Evolutionary conservation across 371 early-diverging fungal genomes (phyloP).

Genomic region (Mortierella sp.): DNA sequence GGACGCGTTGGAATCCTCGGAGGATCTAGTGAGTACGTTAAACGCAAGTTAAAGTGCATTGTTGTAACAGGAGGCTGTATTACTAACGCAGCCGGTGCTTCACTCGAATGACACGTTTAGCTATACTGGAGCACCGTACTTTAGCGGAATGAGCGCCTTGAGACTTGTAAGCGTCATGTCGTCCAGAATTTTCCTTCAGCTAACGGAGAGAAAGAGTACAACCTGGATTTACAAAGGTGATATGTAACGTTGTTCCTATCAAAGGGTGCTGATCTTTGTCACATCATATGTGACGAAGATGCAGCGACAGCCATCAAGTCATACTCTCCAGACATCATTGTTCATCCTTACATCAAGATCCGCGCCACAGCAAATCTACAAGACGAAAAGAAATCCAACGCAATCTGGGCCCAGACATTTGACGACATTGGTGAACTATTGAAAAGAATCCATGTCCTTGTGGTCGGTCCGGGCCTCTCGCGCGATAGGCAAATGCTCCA

Average conservation of each 20-base stretch:
- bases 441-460: constrained; percentile 83
- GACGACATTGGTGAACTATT: constrained; percentile 58
- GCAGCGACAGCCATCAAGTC: constrained; percentile 85
- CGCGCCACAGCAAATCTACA: constrained; percentile 5
- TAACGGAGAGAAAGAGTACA: too few species aligned
- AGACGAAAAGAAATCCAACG: constrained; percentile 14
- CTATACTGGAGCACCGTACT: constrained; percentile 82
- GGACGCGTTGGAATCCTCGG: constrained; percentile 79
- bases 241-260: not conserved
- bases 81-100: not conserved
- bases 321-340: constrained; percentile 64
- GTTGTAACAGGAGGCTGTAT: too few species aligned
- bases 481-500: constrained; percentile 77
- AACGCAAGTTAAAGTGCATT: too few species aligned
- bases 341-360: constrained; percentile 67
- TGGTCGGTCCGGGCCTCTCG: constrained; percentile 94
- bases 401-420: constrained; percentile 40
- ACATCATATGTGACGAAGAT: constrained; percentile 88
- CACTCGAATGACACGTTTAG: constrained; percentile 3
- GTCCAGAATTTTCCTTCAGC: too few species aligned
- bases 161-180: constrained; percentile 65
- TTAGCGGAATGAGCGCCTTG: constrained; percentile 83
- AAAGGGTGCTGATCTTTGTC: constrained; percentile 92
- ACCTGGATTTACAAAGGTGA: not conserved
- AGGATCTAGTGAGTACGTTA: constrained; percentile 79